Percentiles rank a stretch among this genome's conserved stretches.
Conservation (phyloP, 805 yeast species). For the Scheffersomyces spartinae region DNA sequence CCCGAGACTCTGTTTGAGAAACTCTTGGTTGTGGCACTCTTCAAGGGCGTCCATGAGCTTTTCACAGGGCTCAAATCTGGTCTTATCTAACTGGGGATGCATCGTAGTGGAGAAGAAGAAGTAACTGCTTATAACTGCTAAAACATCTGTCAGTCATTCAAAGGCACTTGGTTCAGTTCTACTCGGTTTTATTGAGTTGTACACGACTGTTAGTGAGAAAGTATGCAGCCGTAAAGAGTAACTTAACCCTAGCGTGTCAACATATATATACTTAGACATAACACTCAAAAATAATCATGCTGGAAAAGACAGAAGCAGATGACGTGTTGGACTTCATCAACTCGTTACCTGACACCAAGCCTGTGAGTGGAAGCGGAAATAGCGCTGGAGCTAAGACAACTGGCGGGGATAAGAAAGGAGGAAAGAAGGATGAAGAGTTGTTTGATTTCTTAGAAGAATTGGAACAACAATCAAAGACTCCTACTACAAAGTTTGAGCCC, state of each 20-base stretch:
- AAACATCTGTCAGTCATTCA: no score
- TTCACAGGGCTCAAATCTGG: slow-evolving; percentile 46
- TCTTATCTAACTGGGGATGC: slow-evolving; percentile 36
- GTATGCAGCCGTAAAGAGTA: no score
- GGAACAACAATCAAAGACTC: slow-evolving; percentile 52
- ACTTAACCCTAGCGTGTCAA: no score
- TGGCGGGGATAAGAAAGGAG: slow-evolving; percentile 9
- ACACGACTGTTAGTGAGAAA: no score
- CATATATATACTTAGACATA: no score
- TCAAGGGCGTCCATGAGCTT: slow-evolving; percentile 80
- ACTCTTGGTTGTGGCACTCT: slow-evolving; percentile 70
- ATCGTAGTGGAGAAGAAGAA: slow-evolving; percentile 13
- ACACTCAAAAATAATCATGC: no score
- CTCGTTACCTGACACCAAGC: slow-evolving; percentile 55
- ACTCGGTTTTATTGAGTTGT: no score
- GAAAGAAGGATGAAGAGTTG: slow-evolving; percentile 39
- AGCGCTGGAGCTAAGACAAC: slow-evolving; percentile 11
- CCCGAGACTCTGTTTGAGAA: slow-evolving; percentile 63
- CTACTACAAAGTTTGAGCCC: slow-evolving; percentile 8
- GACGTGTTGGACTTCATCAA: slow-evolving; percentile 75
- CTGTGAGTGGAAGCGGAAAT: slow-evolving; percentile 18
- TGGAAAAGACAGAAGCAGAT: slow-evolving; percentile 54
- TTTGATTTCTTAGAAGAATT: slow-evolving; percentile 56
- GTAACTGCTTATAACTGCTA: no score
- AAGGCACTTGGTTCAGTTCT: no score